Conservation (phyloP, 805 yeast genomes). For the Spathaspora sp. region DNA sequence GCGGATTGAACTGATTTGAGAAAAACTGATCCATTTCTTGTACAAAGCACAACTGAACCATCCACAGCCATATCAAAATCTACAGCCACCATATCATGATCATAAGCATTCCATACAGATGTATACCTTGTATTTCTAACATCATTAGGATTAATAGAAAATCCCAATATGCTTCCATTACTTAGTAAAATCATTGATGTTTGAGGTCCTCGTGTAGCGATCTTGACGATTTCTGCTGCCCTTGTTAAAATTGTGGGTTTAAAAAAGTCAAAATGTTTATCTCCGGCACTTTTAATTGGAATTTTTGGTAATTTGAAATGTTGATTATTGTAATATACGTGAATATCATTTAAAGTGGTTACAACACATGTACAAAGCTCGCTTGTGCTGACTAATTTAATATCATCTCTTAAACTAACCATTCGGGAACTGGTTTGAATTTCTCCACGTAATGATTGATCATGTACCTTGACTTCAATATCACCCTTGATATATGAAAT, state of each 20-base stretch:
- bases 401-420: conserved; percentile 43
- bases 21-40: conserved; percentile 67
- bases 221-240: conserved; percentile 29
- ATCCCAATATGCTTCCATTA: conserved; percentile 55
- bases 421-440: conserved; percentile 36
- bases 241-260: conserved; percentile 49
- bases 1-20: conserved; percentile 27
- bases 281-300: conserved; percentile 31
- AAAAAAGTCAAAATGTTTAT: conserved; percentile 49
- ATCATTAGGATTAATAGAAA: conserved; percentile 18
- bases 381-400: conserved; percentile 57
- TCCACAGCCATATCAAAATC: conserved; percentile 69
- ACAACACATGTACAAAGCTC: conserved; percentile 70
- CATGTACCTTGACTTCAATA: conserved; percentile 24
- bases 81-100: conserved; percentile 49
- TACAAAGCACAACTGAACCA: conserved; percentile 67
- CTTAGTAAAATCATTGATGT: conserved; percentile 49
- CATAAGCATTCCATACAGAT: conserved; percentile 62
- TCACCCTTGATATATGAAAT: conserved; percentile 20
- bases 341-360: conserved; percentile 55
- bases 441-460: conserved; percentile 32
- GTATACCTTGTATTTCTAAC: conserved; percentile 43
- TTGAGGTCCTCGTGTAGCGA: conserved; percentile 35
- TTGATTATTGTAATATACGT: conserved; percentile 54
- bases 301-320: conserved; percentile 47